These are phyloP conservation scores for Betula pendula DNA, from an alignment of 306 rosid species.

Conservation along the genomic window DNA sequence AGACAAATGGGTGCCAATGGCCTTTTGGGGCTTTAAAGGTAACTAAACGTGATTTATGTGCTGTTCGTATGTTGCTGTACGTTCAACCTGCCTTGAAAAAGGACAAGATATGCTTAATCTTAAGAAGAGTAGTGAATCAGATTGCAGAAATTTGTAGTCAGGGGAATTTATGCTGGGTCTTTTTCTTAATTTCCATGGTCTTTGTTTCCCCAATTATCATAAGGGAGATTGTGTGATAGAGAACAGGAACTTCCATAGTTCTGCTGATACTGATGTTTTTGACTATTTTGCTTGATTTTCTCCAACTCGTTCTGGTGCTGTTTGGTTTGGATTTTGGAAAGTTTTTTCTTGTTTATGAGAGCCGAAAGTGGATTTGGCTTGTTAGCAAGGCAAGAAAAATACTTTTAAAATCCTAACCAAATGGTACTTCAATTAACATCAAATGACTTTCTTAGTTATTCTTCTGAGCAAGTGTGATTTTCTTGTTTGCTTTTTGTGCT, in stretches of 20 bases:
- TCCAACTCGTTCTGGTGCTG: not conserved
- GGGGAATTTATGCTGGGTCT: not conserved
- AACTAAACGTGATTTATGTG: not conserved
- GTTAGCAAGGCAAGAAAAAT: not conserved
- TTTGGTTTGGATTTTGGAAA: no score
- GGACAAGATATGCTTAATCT: not conserved
- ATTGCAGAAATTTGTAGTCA: not conserved
- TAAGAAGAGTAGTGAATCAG: not conserved
- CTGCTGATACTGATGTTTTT: not conserved
- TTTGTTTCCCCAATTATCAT: not conserved
- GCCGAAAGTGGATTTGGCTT: not conserved
- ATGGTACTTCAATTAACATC: not conserved
- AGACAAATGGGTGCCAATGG: no score
- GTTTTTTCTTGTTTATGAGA: no score
- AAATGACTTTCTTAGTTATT: not conserved
- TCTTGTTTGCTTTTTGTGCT: slow-evolving; percentile 1
- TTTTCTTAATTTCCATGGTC: not conserved
- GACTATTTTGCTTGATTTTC: not conserved
- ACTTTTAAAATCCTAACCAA: not conserved
- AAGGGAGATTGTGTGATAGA: not conserved
- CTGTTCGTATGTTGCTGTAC: no score
- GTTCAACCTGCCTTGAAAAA: not conserved
- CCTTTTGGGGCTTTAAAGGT: no score
- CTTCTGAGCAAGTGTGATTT: not conserved
- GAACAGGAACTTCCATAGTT: not conserved